A percentile compares a stretch with the other conserved stretches of the same genome.
Conservation (phyloP, 768 basidiomycete genomes). For the Polyporus arcularius region DNA sequence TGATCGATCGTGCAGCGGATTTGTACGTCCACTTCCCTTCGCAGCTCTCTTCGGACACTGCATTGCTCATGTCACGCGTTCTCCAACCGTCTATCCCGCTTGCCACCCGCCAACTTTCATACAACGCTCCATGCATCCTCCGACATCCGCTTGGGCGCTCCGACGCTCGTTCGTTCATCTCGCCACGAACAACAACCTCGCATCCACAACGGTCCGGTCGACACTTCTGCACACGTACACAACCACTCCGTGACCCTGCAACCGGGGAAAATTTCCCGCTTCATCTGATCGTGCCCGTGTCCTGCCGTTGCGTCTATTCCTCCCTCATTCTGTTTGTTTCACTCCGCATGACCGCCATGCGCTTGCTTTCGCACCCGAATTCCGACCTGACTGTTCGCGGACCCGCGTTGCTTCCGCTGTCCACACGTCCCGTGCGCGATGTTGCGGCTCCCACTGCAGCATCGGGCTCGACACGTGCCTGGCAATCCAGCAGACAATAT, state of each 20-base stretch:
- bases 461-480: conserved; percentile 98
- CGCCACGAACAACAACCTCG: not conserved
- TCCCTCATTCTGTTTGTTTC: not conserved
- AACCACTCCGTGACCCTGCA: not conserved
- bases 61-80: conserved; percentile 7
- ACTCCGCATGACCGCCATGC: not conserved
- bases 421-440: not conserved
- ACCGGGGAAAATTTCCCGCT: not conserved
- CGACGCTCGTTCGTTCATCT: not conserved
- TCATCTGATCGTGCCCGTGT: conserved; percentile 12
- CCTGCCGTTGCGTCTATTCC: not conserved
- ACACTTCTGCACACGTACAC: not conserved
- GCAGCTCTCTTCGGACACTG: conserved; percentile 8
- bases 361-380: not conserved
- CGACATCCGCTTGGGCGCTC: not conserved
- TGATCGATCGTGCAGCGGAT: conserved; percentile 29
- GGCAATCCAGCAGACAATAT: conserved; percentile 87
- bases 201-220: not conserved
- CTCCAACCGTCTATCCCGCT: not conserved
- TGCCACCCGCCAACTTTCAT: not conserved
- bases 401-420: not conserved
- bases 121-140: not conserved
- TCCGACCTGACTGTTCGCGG: no score
- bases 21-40: conserved; percentile 31
- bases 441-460: conserved; percentile 39